Conservation (phyloP, 2,329 filamentous ascomycete species). For the Microcera coccophila region DNA sequence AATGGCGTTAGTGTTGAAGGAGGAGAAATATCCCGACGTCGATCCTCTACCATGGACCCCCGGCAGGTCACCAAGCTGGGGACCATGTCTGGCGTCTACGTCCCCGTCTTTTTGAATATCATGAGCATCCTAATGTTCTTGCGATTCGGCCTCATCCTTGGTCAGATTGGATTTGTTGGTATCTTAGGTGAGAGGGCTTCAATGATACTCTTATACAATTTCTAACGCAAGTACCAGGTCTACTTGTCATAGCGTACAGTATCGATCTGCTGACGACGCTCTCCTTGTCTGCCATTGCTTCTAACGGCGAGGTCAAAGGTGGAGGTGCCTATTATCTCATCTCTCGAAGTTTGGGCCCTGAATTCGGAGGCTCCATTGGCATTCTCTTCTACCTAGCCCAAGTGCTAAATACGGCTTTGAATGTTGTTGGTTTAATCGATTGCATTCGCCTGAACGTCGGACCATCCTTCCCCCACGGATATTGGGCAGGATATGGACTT, state of each 20-base stretch:
- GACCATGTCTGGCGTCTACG: slow-evolving; percentile 74
- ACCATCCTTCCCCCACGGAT: slow-evolving; percentile 61
- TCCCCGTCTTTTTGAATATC: slow-evolving; percentile 85
- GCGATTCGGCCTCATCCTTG: slow-evolving; percentile 79
- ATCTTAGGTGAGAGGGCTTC: slow-evolving; percentile 73
- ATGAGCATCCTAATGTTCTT: slow-evolving; percentile 90
- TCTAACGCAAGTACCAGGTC: slow-evolving; percentile 42
- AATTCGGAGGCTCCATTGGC: slow-evolving; percentile 86
- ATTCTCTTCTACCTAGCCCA: slow-evolving; percentile 89
- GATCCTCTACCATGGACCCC: slow-evolving; percentile 30
- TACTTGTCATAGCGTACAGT: slow-evolving; percentile 71
- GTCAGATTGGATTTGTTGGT: slow-evolving; percentile 72
- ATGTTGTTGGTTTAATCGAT: slow-evolving; percentile 80
- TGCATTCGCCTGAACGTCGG: slow-evolving; percentile 76
- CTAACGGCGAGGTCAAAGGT: slow-evolving; percentile 83
- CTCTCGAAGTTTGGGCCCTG: slow-evolving; percentile 77
- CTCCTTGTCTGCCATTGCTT: slow-evolving; percentile 83
- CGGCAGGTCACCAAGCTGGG: slow-evolving; percentile 61
- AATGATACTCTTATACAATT: no score
- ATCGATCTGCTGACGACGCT: slow-evolving; percentile 82
- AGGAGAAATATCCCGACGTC: background rate
- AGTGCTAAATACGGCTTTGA: slow-evolving; percentile 81
- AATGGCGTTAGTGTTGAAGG: no score
- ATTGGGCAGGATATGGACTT: slow-evolving; percentile 75
- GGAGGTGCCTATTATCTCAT: slow-evolving; percentile 88